A percentile compares a stretch with the other conserved stretches of the same genome.
These are phyloP conservation scores for Corinectria fuckeliana DNA, from an alignment of 2,329 filamentous ascomycete genomes.

Conservation along the genomic window DNA sequence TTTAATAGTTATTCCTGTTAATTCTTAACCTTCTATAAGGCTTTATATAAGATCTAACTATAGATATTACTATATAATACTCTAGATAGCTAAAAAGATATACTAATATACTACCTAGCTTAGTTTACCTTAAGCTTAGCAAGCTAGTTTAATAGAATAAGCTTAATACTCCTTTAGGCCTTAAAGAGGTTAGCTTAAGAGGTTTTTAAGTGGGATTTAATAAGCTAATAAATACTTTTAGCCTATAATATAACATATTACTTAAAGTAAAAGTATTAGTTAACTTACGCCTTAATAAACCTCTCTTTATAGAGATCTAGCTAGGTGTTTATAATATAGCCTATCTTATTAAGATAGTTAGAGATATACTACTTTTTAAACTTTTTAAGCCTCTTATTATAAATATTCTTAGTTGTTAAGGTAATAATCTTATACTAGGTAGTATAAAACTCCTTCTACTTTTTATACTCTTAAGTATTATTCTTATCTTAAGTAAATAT, in stretches of 20 bases:
- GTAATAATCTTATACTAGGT: no score
- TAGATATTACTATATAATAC: no score
- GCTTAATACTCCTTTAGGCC: conserved; percentile 25
- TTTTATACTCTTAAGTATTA: no score
- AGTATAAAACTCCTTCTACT: no score
- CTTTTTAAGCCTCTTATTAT: no score
- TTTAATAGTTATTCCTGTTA: not conserved
- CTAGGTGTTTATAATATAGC: conserved; percentile 18
- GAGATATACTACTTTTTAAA: no score
- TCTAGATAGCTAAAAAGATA: conserved; percentile 16
- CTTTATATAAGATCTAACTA: no score
- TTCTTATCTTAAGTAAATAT: not conserved
- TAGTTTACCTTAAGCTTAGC: conserved; percentile 20
- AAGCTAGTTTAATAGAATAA: no score
- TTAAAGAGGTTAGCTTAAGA: conserved; percentile 26
- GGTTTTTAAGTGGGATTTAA: conserved; percentile 21
- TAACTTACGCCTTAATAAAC: conserved; percentile 29
- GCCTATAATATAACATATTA: conserved; percentile 20
- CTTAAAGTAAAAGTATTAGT: conserved; percentile 24
- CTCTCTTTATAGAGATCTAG: conserved; percentile 29
- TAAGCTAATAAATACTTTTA: no score
- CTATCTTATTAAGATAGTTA: conserved; percentile 8
- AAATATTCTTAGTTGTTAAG: no score
- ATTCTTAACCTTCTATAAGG: no score
- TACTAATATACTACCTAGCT: conserved; percentile 20